Conservation (phyloP, 2,329 filamentous ascomycete genomes). For the Arthrobotrys iridis region DNA sequence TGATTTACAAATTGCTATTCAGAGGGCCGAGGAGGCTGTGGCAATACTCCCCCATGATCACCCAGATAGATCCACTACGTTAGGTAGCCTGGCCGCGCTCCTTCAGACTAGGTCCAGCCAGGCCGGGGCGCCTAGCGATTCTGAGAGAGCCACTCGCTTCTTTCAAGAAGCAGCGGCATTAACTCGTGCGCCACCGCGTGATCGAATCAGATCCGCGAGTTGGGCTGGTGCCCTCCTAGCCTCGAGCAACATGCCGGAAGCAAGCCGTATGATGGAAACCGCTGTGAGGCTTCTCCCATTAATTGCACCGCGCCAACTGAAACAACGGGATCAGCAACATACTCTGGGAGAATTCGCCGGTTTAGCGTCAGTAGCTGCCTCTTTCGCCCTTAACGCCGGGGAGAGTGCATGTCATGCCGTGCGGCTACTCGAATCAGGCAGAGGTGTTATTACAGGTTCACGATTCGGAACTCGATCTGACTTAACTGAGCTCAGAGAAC, state of each 20-base stretch:
- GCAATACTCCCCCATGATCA: neutral
- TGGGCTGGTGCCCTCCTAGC: neutral
- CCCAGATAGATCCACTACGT: neutral
- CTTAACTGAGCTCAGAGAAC: slow-evolving; percentile 43
- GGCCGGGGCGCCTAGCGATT: neutral
- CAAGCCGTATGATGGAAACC: slow-evolving; percentile 18
- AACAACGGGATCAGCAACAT: slow-evolving; percentile 52
- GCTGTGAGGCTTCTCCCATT: slow-evolving; percentile 32
- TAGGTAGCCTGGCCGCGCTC: neutral
- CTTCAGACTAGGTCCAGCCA: neutral
- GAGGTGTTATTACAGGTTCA: slow-evolving; percentile 52
- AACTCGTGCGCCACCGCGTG: neutral
- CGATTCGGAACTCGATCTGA: slow-evolving; percentile 50
- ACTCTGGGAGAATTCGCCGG: slow-evolving; percentile 34
- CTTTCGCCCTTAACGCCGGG: slow-evolving; percentile 39
- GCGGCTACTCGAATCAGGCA: slow-evolving; percentile 54
- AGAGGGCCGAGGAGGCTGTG: slow-evolving; percentile 3
- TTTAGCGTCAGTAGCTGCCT: slow-evolving; percentile 46
- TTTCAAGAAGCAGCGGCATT: neutral
- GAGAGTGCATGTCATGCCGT: slow-evolving; percentile 43
- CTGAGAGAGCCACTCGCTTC: neutral
- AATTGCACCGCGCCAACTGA: slow-evolving; percentile 41
- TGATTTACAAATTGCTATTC: slow-evolving; percentile 41
- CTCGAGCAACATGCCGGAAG: neutral
- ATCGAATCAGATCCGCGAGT: neutral